phyloP scores from a whole-genome alignment of 192 early-diverging fungal species.

The Backusella liffmaniae region DNA sequence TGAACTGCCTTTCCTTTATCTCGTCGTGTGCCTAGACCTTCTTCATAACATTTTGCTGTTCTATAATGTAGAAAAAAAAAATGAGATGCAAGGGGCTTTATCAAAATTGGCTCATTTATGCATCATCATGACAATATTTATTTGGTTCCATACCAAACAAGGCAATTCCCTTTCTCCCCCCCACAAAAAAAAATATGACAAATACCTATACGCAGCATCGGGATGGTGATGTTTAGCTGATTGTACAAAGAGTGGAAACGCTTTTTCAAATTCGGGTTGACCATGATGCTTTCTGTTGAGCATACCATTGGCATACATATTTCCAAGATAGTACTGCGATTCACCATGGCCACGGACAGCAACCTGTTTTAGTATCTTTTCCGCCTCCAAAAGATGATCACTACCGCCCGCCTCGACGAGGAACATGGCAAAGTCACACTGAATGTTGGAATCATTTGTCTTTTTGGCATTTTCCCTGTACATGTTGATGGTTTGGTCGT shows the following conservation, averaged over 20 bases:
- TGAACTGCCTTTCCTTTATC: conserved; percentile 49
- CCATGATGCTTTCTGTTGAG: conserved; percentile 49
- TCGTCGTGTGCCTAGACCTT: conserved; percentile 59
- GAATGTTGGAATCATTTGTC: conserved; percentile 52
- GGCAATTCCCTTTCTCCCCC: neutral
- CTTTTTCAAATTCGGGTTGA: conserved; percentile 58
- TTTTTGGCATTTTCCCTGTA: conserved; percentile 66
- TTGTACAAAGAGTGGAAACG: conserved; percentile 58
- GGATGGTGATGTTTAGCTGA: conserved; percentile 69
- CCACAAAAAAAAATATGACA: neutral
- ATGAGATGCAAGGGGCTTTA: neutral
- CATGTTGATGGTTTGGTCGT: conserved; percentile 49
- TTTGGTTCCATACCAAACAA: neutral
- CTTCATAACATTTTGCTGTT: conserved; percentile 57
- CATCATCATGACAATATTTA: neutral
- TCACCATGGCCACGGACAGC: conserved; percentile 55
- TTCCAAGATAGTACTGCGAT: conserved; percentile 67
- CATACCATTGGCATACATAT: conserved; percentile 62
- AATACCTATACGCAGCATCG: conserved; percentile 53
- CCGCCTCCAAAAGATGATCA: conserved; percentile 55
- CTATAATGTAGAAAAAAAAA: conserved; percentile 11
- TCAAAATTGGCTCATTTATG: conserved; percentile 7
- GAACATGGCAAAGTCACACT: conserved; percentile 67
- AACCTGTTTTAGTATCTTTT: conserved; percentile 57
- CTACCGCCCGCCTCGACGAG: conserved; percentile 44